Conservation (phyloP, 1,284 basidiomycete genomes). For the Ustilago hordei region DNA sequence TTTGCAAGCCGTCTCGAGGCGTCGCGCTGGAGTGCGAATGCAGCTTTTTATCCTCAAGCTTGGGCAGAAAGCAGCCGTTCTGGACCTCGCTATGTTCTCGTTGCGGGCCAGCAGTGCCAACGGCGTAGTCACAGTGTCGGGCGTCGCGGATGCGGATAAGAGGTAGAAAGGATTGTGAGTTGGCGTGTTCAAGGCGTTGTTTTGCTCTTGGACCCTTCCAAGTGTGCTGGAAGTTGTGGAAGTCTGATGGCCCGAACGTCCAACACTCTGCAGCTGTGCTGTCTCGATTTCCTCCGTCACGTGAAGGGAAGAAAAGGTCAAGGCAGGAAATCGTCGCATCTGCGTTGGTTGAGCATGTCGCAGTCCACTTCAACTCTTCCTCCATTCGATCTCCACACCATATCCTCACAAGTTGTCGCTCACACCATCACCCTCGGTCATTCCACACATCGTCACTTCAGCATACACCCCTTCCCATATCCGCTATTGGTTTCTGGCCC, state of each 20-base stretch:
- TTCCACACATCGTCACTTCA: background rate
- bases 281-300: constrained; percentile 23
- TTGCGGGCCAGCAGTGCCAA: background rate
- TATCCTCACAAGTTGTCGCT: background rate
- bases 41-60: background rate
- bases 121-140: background rate
- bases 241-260: constrained; percentile 36
- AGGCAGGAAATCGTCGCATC: constrained; percentile 27
- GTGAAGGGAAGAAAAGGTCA: constrained; percentile 25
- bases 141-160: background rate
- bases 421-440: constrained; percentile 10
- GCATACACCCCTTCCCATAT: background rate
- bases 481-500: background rate
- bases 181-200: background rate
- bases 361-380: constrained; percentile 15
- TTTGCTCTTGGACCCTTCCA: constrained; percentile 4
- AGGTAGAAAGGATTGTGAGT: background rate
- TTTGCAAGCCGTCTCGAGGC: background rate
- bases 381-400: constrained; percentile 18
- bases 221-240: constrained; percentile 13
- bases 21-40: background rate
- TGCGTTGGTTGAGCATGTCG: constrained; percentile 16
- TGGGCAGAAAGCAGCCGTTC: background rate
- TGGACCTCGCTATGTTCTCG: background rate
- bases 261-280: constrained; percentile 26